Evolutionary conservation across 495 filamentous ascomycete genomes (phyloP), one percentile per base, ranked within the genome.

Genomic region (Halenospora varia): DNA sequence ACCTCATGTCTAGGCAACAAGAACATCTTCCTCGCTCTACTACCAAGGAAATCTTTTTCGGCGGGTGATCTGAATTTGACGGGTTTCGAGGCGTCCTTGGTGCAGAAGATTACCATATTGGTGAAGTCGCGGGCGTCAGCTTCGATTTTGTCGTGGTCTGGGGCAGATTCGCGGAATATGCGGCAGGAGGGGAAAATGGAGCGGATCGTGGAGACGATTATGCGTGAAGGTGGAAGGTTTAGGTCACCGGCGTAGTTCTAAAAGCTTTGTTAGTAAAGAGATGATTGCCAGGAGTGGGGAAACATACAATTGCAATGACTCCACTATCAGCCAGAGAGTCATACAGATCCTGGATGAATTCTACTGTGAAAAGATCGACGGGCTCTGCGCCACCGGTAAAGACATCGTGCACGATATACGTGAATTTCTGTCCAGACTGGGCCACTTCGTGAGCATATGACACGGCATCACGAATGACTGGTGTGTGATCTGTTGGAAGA

Each of bases 221-320:
- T 78, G 44, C 82, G 79, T 15, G 87, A 83, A 13, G 88, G 78
- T 25, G 86, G 86, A 22, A 90, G 82, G 50, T 80, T 71, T 42
- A 96, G 78, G 67, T 97, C 92, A 42, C 92, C 94, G n/a, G 93
- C 94, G 72, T 96, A 98, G 73, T 98, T 98, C 90, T 96, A 48
- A 66, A 35, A 41, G 65, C 56, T 48, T 2, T 48, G 45, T 19
- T 54, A 19, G 25, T 40, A 23, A 19, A 25, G 40, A 25, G 40
- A 11, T 39, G 15, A 1, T n/a, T 24, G 4, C 15, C 13, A 8
- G 59, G 10, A 24, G 22, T 46, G 17, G 26, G 20, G 35, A 46
- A 45, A 74, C 85, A 73, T 76, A 94, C 90, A 61, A 98, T 94
- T 19, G 93, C 94, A 58, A 97, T 87, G 35, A 90, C 88, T 44